A percentile compares a stretch with the other conserved stretches of the same genome.
Evolutionary conservation across 345 rosid genomes (phyloP).

Genomic region (Aquilaria yunnanensis): DNA sequence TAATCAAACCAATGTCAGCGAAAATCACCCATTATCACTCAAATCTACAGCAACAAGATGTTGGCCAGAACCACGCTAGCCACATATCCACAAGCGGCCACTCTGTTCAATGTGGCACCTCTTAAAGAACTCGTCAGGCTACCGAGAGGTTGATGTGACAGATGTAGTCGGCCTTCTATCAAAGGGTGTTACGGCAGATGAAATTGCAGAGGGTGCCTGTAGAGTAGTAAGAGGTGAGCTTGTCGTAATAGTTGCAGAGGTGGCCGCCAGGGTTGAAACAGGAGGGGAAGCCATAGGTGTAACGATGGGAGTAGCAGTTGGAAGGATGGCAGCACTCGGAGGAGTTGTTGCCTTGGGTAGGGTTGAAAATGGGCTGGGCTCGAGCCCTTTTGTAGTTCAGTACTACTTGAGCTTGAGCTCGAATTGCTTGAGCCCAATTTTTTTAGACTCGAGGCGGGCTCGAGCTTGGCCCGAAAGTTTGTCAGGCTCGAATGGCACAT

Average conservation of each 20-base stretch:
- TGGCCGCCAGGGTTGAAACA: slow-evolving; percentile 6
- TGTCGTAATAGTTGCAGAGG: slow-evolving; percentile 16
- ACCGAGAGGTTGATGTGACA: background rate
- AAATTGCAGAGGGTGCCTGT: background rate
- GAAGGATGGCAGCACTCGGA: background rate
- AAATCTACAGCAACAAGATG: slow-evolving; percentile 52
- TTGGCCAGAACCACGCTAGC: slow-evolving; percentile 31
- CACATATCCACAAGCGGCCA: slow-evolving; percentile 29
- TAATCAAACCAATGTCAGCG: slow-evolving; percentile 3
- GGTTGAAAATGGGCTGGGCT: too few relatives aligned
- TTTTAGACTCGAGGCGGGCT: too few relatives aligned
- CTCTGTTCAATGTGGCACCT: slow-evolving; percentile 37
- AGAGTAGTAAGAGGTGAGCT: slow-evolving; percentile 1
- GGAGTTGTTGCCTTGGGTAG: slow-evolving; percentile 23
- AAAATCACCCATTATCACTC: background rate
- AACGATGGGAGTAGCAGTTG: slow-evolving; percentile 12
- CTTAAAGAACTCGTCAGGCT: slow-evolving; percentile 2
- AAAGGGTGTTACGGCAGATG: slow-evolving; percentile 17
- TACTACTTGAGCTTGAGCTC: too few relatives aligned
- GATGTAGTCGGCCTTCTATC: slow-evolving; percentile 4
- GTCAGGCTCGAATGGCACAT: too few relatives aligned
- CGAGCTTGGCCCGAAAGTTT: too few relatives aligned
- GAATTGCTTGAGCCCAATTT: too few relatives aligned
- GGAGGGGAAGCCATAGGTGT: slow-evolving; percentile 11
- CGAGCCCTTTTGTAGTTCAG: too few relatives aligned